Evolutionary conservation across 768 basidiomycete species (phyloP).

Genomic region (Vararia minispora): DNA sequence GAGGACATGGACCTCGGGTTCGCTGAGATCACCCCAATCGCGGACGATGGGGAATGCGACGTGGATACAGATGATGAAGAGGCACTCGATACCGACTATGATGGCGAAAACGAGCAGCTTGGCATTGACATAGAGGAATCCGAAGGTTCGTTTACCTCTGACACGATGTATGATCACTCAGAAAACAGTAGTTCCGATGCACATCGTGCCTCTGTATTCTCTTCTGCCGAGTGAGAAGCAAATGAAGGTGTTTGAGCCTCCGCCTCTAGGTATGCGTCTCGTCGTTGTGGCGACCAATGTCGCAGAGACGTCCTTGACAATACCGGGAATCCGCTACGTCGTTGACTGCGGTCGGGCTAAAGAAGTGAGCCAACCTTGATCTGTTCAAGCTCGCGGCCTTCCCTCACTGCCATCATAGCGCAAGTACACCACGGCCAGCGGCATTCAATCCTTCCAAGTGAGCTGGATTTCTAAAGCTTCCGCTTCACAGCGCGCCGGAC

Average conservation of each 20-base stretch:
- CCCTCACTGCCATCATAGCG: constrained; percentile 35
- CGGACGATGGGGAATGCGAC: constrained; percentile 57
- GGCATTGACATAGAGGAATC: constrained; percentile 54
- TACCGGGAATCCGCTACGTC: constrained; percentile 96
- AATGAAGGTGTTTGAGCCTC: constrained; percentile 82
- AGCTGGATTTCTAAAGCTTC: constrained; percentile 48
- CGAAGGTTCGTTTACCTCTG: constrained; percentile 36
- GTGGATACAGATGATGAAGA: constrained; percentile 56
- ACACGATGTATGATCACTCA: constrained; percentile 5
- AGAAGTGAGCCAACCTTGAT: constrained; percentile 42
- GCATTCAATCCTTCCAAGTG: constrained; percentile 88
- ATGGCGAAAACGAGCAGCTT: constrained; percentile 40
- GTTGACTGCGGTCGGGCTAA: constrained; percentile 93
- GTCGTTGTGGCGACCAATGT: constrained; percentile 96
- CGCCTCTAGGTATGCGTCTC: constrained; percentile 70
- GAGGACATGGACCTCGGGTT: constrained; percentile 72
- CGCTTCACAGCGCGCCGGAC: constrained; percentile 70
- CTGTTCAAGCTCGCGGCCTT: constrained; percentile 1
- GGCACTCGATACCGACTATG: constrained; percentile 64
- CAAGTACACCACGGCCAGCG: constrained; percentile 66
- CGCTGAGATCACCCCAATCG: constrained; percentile 34
- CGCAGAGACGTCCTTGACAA: constrained; percentile 94
- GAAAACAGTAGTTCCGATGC: constrained; percentile 68
- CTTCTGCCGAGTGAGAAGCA: constrained; percentile 88
- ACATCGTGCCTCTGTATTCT: constrained; percentile 90